These are phyloP conservation scores for Podila epicladia DNA, from an alignment of 192 early-diverging fungal species.

Conservation along the genomic window DNA sequence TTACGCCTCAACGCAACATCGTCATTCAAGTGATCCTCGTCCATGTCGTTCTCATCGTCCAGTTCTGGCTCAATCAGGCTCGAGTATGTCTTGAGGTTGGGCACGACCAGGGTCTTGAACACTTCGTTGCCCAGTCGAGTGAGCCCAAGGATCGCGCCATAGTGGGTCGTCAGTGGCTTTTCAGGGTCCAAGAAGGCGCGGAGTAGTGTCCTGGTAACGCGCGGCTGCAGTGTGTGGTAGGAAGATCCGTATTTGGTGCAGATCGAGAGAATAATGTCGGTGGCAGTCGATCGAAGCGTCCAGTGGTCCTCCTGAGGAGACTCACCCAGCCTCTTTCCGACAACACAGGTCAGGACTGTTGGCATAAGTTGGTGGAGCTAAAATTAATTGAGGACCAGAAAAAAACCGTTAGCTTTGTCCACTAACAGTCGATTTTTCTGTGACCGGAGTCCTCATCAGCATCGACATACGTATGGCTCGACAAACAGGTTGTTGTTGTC, in stretches of 20 bases:
- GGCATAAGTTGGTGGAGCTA: slow-evolving; percentile 97
- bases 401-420: not conserved
- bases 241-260: slow-evolving; percentile 79
- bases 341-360: slow-evolving; percentile 90
- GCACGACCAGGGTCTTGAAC: slow-evolving; percentile 76
- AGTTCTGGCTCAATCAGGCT: slow-evolving; percentile 49
- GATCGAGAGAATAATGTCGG: slow-evolving; percentile 76
- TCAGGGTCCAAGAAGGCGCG: slow-evolving; percentile 89
- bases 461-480: slow-evolving; percentile 88
- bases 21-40: slow-evolving; percentile 10
- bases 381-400: not conserved
- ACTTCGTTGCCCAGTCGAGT: slow-evolving; percentile 81
- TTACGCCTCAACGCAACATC: slow-evolving; percentile 16
- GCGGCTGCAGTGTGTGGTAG: slow-evolving; percentile 89
- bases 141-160: slow-evolving; percentile 89
- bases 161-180: slow-evolving; percentile 85
- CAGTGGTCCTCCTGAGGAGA: slow-evolving; percentile 83
- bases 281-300: slow-evolving; percentile 80
- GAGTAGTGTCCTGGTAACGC: slow-evolving; percentile 90
- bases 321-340: slow-evolving; percentile 83
- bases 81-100: slow-evolving; percentile 78
- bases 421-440: not conserved
- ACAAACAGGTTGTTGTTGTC: slow-evolving; percentile 90
- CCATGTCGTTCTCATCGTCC: slow-evolving; percentile 20
- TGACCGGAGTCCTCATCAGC: not conserved